Base-by-base conservation (phyloP, 2,329 filamentous ascomycete species). In the Aotearoamyces nothofagi region DNA sequence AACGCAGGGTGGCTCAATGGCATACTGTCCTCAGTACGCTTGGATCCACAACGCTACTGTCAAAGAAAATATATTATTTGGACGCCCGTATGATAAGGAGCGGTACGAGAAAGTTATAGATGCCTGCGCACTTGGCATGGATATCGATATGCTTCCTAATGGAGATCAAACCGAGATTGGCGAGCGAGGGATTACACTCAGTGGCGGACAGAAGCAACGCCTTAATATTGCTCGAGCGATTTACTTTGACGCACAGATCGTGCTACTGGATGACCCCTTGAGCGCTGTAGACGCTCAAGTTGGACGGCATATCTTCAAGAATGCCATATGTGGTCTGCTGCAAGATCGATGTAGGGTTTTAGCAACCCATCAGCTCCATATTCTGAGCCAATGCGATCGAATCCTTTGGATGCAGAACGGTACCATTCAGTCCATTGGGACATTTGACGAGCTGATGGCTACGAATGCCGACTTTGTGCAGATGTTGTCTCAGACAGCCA, bases 1-100 rank as follows among this genome's bases (percentile, higher is more conserved):
- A n/a, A 71, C 65, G 0, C 45, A 48, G 13, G 68, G 68, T 17
- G 19, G 9, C 9, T 11, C 60, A 5, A 56, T 71, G 25, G 68
- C 70, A 0, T 77, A 73, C 42, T 77, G 71, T 40, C 70, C 73
- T 1, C 73, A 78, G 39, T 75, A 72, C 40, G 66, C 74, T 1
- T 79, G 74, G 74, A 75, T 79, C 14, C 71, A 78, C 41, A 78
- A 78, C 36, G 57, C 69, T 0, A 66, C 63, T 0, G 59, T 78
- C 6, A 63, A 61, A 17, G 29, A 41, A 5, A 45, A 45, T 22
- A 42, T 45, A 11, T 4, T 36, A 4, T 41, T 40, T 30, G 31
- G 34, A n/a, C n/a, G n/a, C n/a, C n/a, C n/a, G n/a, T n/a, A n/a
- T n/a, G n/a, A n/a, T n/a, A n/a, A n/a, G n/a, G n/a, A 4, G 5